Percentiles rank a stretch among this genome's conserved stretches.
Conservation (phyloP, 2,329 filamentous ascomycete genomes). For the Elsinoe batatas region DNA sequence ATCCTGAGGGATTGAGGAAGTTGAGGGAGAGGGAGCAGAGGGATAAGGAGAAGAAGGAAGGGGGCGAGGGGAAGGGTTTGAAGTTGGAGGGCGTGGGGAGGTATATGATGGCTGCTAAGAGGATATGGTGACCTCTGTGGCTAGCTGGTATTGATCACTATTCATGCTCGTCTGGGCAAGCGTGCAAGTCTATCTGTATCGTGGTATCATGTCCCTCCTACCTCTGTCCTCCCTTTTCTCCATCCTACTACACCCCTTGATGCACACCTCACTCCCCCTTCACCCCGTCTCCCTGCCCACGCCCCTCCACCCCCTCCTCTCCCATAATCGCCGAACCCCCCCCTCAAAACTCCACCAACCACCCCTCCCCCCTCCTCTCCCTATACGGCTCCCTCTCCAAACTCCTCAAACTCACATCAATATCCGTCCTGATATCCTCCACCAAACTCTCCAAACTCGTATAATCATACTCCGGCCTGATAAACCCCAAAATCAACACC, state of each 20-base stretch:
- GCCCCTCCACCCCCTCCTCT: background rate
- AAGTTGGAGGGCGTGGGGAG: conserved; percentile 60
- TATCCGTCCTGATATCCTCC: conserved; percentile 81
- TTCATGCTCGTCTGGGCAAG: background rate
- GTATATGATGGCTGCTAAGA: conserved; percentile 93
- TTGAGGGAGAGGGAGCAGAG: conserved; percentile 54
- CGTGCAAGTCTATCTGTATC: background rate
- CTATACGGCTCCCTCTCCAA: conserved; percentile 55
- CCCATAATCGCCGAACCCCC: background rate
- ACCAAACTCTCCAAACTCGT: conserved; percentile 71
- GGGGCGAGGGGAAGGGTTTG: conserved; percentile 30
- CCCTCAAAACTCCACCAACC: conserved; percentile 27
- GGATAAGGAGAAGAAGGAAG: conserved; percentile 43
- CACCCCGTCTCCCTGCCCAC: background rate
- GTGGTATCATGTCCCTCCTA: conserved; percentile 1
- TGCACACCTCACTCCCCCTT: too few relatives aligned
- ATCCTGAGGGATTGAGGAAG: conserved; percentile 57
- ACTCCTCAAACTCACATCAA: conserved; percentile 67
- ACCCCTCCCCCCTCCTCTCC: conserved; percentile 39
- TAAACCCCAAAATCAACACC: conserved; percentile 73
- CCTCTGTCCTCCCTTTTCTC: background rate
- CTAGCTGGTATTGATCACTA: background rate
- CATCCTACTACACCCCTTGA: background rate
- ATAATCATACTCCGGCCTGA: conserved; percentile 85
- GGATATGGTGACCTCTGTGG: conserved; percentile 64